A percentile compares a stretch with the other conserved stretches of the same genome.
These are phyloP conservation scores for Stemphylium lycopersici DNA, from an alignment of 2,329 filamentous ascomycete genomes.

Conservation along the genomic window DNA sequence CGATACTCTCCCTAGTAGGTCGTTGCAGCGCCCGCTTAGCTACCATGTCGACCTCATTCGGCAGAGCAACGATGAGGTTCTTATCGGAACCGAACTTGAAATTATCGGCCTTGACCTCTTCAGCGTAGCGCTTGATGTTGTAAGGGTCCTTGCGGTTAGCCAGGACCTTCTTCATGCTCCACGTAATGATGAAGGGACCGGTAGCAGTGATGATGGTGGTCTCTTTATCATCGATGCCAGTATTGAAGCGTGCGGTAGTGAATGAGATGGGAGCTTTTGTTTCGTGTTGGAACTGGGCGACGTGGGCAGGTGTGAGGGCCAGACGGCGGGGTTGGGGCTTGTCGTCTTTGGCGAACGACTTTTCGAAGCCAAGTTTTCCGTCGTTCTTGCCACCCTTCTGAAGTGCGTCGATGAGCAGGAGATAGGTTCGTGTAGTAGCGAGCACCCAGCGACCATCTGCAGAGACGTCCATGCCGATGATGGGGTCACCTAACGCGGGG, in stretches of 20 bases:
- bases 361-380: constrained; percentile 97
- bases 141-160: constrained; percentile 84
- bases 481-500: constrained; percentile 91
- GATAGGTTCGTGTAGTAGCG: constrained; percentile 90
- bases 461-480: constrained; percentile 92
- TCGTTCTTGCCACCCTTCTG: constrained; percentile 95
- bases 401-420: constrained; percentile 88
- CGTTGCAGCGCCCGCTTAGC: constrained; percentile 82
- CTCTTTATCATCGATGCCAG: constrained; percentile 78
- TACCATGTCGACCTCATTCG: constrained; percentile 98
- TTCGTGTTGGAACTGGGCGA: constrained; percentile 97
- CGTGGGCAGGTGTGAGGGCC: constrained; percentile 85
- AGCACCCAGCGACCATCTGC: constrained; percentile 96
- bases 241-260: constrained; percentile 93
- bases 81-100: constrained; percentile 98
- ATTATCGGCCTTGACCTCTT: constrained; percentile 97
- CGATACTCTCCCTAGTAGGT: constrained; percentile 93
- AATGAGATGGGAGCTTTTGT: constrained; percentile 86
- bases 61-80: constrained; percentile 95
- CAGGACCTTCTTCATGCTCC: constrained; percentile 90
- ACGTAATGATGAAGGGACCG: constrained; percentile 94
- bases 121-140: constrained; percentile 93
- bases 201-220: constrained; percentile 97
- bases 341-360: constrained; percentile 85
- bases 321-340: constrained; percentile 94